These are phyloP conservation scores for Mycena latifolia DNA, from an alignment of 768 basidiomycete genomes.

Conservation along the genomic window DNA sequence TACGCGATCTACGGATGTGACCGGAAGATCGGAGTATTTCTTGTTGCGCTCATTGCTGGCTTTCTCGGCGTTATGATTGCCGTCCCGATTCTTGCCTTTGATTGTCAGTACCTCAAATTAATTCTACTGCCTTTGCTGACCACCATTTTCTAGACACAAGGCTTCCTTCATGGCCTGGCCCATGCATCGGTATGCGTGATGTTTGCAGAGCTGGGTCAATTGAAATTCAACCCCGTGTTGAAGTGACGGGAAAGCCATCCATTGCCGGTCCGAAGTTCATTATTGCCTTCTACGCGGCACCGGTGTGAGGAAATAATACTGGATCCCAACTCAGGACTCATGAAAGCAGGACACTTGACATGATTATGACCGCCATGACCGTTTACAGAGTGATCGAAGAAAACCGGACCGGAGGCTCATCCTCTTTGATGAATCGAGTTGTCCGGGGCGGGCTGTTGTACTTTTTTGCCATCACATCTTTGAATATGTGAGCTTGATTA, in stretches of 20 bases:
- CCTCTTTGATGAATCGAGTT: conserved; percentile 31
- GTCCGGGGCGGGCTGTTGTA: conserved; percentile 34
- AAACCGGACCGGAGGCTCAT: conserved; percentile 15
- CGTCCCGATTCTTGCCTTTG: conserved; percentile 33
- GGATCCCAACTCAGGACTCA: not conserved
- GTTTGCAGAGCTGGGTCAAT: not conserved
- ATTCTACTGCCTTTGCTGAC: not conserved
- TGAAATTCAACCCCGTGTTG: too few species aligned
- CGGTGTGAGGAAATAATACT: conserved; percentile 27
- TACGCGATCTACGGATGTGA: conserved; percentile 31
- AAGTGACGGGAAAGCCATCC: conserved; percentile 34
- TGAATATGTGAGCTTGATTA: conserved; percentile 36
- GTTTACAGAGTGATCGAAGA: conserved; percentile 26
- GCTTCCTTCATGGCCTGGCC: conserved; percentile 34
- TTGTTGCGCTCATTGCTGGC: conserved; percentile 19
- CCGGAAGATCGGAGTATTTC: conserved; percentile 21
- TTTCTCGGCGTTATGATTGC: conserved; percentile 37
- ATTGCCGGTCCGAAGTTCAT: conserved; percentile 37
- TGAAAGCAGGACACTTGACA: conserved; percentile 27
- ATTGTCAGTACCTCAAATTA: conserved; percentile 19
- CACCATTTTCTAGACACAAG: conserved; percentile 22
- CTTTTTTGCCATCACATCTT: conserved; percentile 32
- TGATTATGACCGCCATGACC: conserved; percentile 33
- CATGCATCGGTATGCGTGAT: conserved; percentile 28
- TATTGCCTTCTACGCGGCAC: conserved; percentile 35